A percentile compares a stretch with the other conserved stretches of the same genome.
Conservation (phyloP, 257 asterid species). For the Striga asiatica region DNA sequence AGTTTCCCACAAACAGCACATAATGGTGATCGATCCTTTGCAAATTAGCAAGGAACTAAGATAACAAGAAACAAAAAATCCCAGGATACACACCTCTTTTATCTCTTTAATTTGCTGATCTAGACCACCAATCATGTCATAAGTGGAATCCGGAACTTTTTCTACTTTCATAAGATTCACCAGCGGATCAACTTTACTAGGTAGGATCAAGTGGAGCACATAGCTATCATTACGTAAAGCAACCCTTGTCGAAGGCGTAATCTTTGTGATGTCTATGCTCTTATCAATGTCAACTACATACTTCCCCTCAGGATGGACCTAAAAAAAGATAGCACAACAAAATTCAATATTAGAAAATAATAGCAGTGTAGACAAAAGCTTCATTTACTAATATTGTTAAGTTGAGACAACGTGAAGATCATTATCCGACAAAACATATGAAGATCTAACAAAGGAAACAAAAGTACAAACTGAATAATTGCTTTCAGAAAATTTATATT, state of each 20-base stretch:
- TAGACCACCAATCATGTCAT: conserved; percentile 99
- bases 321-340: conserved; percentile 13
- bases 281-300: conserved; percentile 76
- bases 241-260: conserved; percentile 90
- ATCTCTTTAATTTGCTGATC: conserved; percentile 98
- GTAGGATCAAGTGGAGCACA: conserved; percentile 81
- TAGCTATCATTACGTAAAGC: conserved; percentile 94
- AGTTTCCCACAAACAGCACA: neutral
- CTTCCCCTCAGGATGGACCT: conserved; percentile 98
- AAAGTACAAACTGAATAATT: neutral
- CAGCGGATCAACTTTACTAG: conserved; percentile 90
- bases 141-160: conserved; percentile 93
- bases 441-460: neutral
- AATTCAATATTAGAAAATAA: neutral
- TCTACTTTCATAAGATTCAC: conserved; percentile 98
- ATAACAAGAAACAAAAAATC: conserved; percentile 1
- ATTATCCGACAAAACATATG: neutral
- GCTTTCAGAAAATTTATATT: neutral
- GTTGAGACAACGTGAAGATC: neutral
- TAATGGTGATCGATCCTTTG: neutral
- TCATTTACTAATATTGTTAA: neutral
- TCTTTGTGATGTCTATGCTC: conserved; percentile 80
- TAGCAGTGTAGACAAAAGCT: neutral
- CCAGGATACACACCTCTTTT: conserved; percentile 46
- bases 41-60: neutral